Percentiles rank a stretch among this genome's conserved stretches.
Conservation (phyloP, 768 basidiomycete species). For the Amanita polypyramis region DNA sequence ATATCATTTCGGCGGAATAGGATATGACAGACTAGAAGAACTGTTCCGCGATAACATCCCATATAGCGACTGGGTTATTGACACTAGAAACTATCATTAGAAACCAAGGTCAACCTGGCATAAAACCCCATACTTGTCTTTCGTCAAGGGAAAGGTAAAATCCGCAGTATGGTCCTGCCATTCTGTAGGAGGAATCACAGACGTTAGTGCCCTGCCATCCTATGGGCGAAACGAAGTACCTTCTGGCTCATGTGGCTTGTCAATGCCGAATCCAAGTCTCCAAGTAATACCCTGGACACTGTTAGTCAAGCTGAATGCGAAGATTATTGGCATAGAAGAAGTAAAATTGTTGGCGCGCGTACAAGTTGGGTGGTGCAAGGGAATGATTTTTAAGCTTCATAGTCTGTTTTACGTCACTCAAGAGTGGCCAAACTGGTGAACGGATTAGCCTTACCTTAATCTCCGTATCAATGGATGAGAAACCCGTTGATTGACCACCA, state of each 20-base stretch:
- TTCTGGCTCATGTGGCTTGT: constrained; percentile 42
- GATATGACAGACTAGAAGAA: constrained; percentile 8
- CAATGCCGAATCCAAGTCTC: constrained; percentile 50
- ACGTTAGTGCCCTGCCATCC: background rate
- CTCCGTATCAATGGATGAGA: constrained; percentile 48
- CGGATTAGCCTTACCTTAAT: constrained; percentile 29
- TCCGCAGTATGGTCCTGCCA: constrained; percentile 50
- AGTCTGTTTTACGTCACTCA: constrained; percentile 22
- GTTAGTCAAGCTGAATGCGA: constrained; percentile 32
- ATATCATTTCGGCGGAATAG: background rate
- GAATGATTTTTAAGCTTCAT: constrained; percentile 41
- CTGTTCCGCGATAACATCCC: constrained; percentile 33
- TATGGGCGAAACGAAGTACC: constrained; percentile 20
- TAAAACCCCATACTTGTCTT: constrained; percentile 30
- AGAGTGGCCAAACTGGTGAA: background rate
- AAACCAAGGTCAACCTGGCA: background rate
- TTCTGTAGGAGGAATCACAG: constrained; percentile 22
- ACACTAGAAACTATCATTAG: constrained; percentile 24
- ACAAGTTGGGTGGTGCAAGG: constrained; percentile 54
- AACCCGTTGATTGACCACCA: constrained; percentile 52
- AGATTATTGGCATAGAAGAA: background rate
- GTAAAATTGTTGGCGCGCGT: constrained; percentile 13
- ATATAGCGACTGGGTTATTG: constrained; percentile 46
- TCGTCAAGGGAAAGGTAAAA: constrained; percentile 39
- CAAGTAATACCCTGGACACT: constrained; percentile 55